Evolutionary conservation across 2,329 filamentous ascomycete genomes (phyloP).

Genomic region (Colletotrichum limetticola): DNA sequence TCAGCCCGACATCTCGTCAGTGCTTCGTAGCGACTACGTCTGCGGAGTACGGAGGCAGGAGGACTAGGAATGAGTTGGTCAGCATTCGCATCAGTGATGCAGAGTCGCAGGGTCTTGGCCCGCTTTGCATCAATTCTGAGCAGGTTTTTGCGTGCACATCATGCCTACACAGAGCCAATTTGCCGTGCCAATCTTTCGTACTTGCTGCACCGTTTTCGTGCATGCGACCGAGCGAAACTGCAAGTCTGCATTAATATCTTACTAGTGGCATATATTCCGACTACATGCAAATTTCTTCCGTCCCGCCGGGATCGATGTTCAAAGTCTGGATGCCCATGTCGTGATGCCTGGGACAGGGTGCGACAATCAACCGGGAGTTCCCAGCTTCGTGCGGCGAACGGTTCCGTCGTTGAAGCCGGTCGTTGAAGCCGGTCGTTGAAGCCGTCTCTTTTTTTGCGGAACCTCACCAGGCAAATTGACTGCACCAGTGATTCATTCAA

Average conservation of each 20-base stretch:
- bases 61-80: neutral
- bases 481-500: neutral
- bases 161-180: neutral
- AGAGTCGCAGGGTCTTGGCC: neutral
- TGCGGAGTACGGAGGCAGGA: neutral
- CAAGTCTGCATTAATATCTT: neutral
- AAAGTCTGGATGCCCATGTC: neutral
- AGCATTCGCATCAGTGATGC: neutral
- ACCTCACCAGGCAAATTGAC: neutral
- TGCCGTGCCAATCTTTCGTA: neutral
- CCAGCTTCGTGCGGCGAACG: constrained; percentile 10
- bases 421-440: constrained; percentile 16
- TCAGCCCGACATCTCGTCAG: neutral
- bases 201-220: neutral
- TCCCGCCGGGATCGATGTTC: neutral
- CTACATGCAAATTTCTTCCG: neutral
- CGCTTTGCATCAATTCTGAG: constrained; percentile 1
- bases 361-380: neutral
- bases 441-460: neutral
- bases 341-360: neutral
- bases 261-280: neutral
- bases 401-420: constrained; percentile 4
- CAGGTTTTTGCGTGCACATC: constrained; percentile 12
- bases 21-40: neutral
- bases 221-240: neutral